Conservation (phyloP, 2,329 filamentous ascomycete genomes). For the Diaporthe vaccinii region DNA sequence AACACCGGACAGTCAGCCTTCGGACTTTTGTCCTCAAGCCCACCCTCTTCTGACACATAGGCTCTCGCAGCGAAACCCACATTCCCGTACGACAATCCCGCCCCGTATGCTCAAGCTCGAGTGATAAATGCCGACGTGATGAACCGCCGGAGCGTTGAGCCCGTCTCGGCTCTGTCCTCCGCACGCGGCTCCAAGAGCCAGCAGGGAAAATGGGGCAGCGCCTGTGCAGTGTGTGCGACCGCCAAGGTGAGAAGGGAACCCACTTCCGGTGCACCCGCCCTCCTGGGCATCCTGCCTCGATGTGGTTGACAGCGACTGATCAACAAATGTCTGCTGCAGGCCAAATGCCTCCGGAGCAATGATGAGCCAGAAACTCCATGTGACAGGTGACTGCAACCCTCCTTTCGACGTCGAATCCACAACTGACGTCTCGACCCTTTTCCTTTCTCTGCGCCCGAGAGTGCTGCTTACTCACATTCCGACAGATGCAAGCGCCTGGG, state of each 20-base stretch:
- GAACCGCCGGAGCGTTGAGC: slow-evolving; percentile 19
- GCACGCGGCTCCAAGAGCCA: slow-evolving; percentile 3
- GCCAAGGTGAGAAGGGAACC: slow-evolving; percentile 37
- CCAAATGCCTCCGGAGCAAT: slow-evolving; percentile 37
- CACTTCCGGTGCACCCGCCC: not conserved
- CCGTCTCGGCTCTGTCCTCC: slow-evolving; percentile 31
- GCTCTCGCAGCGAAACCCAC: not conserved
- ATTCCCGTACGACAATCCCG: not conserved
- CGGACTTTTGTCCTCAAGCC: slow-evolving; percentile 3
- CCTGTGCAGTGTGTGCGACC: slow-evolving; percentile 37
- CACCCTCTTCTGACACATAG: not conserved
- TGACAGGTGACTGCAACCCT: slow-evolving; percentile 49
- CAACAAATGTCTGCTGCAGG: slow-evolving; percentile 14
- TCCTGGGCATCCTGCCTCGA: no score
- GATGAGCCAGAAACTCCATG: slow-evolving; percentile 21
- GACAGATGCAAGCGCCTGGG: slow-evolving; percentile 61
- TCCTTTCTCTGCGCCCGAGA: no score
- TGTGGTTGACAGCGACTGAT: not conserved
- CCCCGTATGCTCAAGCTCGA: not conserved
- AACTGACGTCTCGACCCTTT: slow-evolving; percentile 2
- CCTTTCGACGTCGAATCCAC: not conserved
- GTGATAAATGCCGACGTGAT: slow-evolving; percentile 22
- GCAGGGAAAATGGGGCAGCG: slow-evolving; percentile 41
- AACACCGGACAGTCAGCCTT: not conserved
- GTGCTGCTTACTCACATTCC: not conserved